Evolutionary conservation across 352 stramenopile genomes (phyloP), one percentile per base, ranked within the genome.

Genomic region (Pythium grandisporangium): DNA sequence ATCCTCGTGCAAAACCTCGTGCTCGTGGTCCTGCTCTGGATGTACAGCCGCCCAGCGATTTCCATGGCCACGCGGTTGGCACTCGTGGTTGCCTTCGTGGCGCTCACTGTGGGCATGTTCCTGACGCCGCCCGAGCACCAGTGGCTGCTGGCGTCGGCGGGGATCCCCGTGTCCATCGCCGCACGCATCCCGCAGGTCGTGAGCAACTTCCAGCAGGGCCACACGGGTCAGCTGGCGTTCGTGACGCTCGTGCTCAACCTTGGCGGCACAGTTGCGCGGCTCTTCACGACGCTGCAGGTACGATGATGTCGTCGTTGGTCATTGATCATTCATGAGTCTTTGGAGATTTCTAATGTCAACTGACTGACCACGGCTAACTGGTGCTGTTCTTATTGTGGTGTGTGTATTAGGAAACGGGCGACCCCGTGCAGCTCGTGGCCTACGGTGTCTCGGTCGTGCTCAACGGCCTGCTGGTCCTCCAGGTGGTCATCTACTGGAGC

Each of bases 281-380:
- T 95, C 41, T 95, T 95, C 55, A 95, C 82, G 17, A 93, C 80
- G 13, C 55, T 95, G 43, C 77, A 93, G 60, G 69, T 75, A 50
- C 22, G 16, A 27, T 32, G 2, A 8, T 32, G 27, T n/a, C n/a
- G n/a, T n/a, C n/a, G n/a, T n/a, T n/a, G n/a, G n/a, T n/a, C n/a
- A n/a, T n/a, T n/a, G n/a, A n/a, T n/a, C n/a, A n/a, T n/a, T n/a
- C n/a, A n/a, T n/a, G n/a, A n/a, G n/a, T n/a, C n/a, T 32, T 32
- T 32, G 27, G 27, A 14, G 14, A 32, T 14, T 32, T 8, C 27
- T 32, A 8, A 14, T 32, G 27, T 32, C n/a, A n/a, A n/a, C n/a
- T n/a, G n/a, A n/a, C n/a, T n/a, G n/a, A n/a, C n/a, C n/a, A n/a
- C n/a, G n/a, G n/a, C n/a, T n/a, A n/a, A n/a, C n/a, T 32, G 8